Percentiles rank a stretch among this genome's conserved stretches.
Evolutionary conservation across 2,329 filamentous ascomycete species (phyloP).

Genomic region (Huntiella omanensis): DNA sequence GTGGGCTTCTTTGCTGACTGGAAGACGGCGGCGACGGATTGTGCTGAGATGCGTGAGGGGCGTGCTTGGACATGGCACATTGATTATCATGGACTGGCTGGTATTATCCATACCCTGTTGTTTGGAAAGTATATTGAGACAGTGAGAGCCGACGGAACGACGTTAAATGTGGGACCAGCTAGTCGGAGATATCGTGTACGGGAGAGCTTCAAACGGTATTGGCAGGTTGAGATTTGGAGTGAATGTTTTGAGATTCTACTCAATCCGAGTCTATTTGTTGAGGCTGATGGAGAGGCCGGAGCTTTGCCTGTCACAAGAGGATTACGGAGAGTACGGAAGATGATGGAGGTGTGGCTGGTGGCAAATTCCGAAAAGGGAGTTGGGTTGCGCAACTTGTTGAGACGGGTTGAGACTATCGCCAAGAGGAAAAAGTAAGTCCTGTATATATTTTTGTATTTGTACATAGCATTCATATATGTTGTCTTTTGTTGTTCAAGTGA

Average conservation of each 20-base stretch:
- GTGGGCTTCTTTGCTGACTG: conserved; percentile 82
- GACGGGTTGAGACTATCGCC: conserved; percentile 37
- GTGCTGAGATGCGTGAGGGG: conserved; percentile 85
- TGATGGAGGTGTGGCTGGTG: conserved; percentile 73
- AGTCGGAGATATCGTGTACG: conserved; percentile 59
- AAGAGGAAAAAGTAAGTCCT: conserved; percentile 16
- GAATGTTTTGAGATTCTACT: conserved; percentile 70
- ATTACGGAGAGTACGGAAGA: conserved; percentile 49
- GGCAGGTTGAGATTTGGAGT: conserved; percentile 83
- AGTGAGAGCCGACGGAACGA: conserved; percentile 30
- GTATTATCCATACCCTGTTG: conserved; percentile 69
- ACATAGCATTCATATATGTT: too few relatives aligned
- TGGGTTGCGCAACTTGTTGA: conserved; percentile 50
- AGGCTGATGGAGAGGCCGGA: conserved; percentile 28
- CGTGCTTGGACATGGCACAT: conserved; percentile 96
- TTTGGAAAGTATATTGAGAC: conserved; percentile 95
- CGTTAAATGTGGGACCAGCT: conserved; percentile 29
- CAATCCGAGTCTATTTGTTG: conserved; percentile 55
- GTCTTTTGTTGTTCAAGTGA: neutral
- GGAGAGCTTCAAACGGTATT: conserved; percentile 81
- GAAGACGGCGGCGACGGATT: conserved; percentile 75
- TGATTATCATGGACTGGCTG: conserved; percentile 85
- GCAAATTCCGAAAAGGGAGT: conserved; percentile 65
- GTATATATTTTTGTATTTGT: too few relatives aligned
- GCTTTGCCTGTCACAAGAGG: conserved; percentile 55